Evolutionary conservation across 2,329 filamentous ascomycete genomes (phyloP), one percentile per base, ranked within the genome.

Genomic region (Sclerotinia trifoliorum): DNA sequence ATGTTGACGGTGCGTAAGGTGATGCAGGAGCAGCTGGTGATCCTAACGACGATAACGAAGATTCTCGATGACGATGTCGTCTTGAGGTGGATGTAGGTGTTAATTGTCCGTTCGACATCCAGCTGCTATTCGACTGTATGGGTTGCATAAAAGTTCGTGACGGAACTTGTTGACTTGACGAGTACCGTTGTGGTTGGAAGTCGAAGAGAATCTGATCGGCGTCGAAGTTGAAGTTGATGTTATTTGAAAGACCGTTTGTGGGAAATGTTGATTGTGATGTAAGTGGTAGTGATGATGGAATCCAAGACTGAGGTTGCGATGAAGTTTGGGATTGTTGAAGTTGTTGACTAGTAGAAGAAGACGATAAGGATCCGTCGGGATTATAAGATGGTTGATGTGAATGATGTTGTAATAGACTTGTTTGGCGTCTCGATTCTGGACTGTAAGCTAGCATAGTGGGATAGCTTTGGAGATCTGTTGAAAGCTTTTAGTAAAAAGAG

Each of bases 31-130:
- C 85, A 48, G 84, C 81, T 11, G 66, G 58, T 0, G 86, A 88
- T 15, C 84, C 85, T 52, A 88, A 74, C 0, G 87, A 88, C 0
- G 86, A 88, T 49, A 87, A 78, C 8, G 86, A 88, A 2, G 86
- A 85, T 71, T 88, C 86, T 72, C 86, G 83, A 57, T 88, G 82
- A 73, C 89, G 86, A 32, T 60, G 58, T 26, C 70, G 67, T 70
- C 74, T 73, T 7, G 74, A 74, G 19, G 72, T 71, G 24, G 77
- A 77, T 42, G 73, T 75, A n/a, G 76, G 76, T 8, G 76, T 77
- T 56, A 76, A 70, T 71, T 77, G 75, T 61, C 74, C 75, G 72
- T 76, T 74, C n/a, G 74, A 72, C 49, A 74, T 71, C 74, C 73
- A 77, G 65, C 71, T 75, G 51, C 63, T 73, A 65, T 69, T 70